Conservation (phyloP, 768 basidiomycete species). For the Leucocoprinus leucothites region DNA sequence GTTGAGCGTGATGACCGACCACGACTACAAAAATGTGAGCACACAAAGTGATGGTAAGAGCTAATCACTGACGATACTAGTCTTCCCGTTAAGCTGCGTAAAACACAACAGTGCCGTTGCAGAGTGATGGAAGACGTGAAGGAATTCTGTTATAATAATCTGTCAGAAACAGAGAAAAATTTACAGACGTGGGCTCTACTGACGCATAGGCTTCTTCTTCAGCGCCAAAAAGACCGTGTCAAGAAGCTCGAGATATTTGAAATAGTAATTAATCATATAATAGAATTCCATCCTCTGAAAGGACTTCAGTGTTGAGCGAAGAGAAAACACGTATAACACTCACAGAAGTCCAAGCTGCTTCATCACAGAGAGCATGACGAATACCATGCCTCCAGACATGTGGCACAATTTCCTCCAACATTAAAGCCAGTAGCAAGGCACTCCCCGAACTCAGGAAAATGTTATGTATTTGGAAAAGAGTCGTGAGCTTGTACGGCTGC, state of each 20-base stretch:
- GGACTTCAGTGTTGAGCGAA: neutral
- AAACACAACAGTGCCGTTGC: constrained; percentile 95
- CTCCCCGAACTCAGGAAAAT: constrained; percentile 83
- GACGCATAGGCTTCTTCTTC: constrained; percentile 98
- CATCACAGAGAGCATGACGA: constrained; percentile 76
- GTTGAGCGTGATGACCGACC: constrained; percentile 93
- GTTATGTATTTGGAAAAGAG: constrained; percentile 90
- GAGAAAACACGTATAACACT: constrained; percentile 29
- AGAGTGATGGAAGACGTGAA: constrained; percentile 99
- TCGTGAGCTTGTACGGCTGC: constrained; percentile 70
- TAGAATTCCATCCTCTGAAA: constrained; percentile 85
- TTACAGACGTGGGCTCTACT: constrained; percentile 21
- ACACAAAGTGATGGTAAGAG: neutral
- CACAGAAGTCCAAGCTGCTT: constrained; percentile 83
- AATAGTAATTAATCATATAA: constrained; percentile 99
- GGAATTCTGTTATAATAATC: constrained; percentile 60
- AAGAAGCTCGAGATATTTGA: constrained; percentile 95
- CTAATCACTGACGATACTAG: constrained; percentile 73
- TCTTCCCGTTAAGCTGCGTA: constrained; percentile 90
- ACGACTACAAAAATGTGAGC: constrained; percentile 57
- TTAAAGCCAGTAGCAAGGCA: constrained; percentile 78
- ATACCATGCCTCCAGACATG: constrained; percentile 68
- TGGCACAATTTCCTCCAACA: constrained; percentile 89
- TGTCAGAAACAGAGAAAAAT: constrained; percentile 10
- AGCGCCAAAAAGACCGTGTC: constrained; percentile 97